Evolutionary conservation across 257 asterid species (phyloP), one percentile per base, ranked within the genome.

Genomic region (Handroanthus guayacan): DNA sequence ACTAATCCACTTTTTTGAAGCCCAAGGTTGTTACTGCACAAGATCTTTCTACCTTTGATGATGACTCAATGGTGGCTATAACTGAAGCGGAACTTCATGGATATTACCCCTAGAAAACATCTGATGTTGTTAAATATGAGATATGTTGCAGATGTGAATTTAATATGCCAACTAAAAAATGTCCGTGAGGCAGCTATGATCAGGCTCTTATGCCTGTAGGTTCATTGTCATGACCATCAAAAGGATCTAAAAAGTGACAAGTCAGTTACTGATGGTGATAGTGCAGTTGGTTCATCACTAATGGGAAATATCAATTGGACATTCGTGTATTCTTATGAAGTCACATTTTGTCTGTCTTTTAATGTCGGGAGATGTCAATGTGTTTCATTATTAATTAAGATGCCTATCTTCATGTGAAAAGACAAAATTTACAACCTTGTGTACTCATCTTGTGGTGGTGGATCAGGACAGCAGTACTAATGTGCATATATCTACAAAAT

Each of bases 11-110:
- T 75, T 16, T 44, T 72, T 4, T 57, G 74, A 75, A 55, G 75
- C 72, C 82, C 89, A 2, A 81, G 63, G 56, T 37, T 72, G 17
- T 82, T 77, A 14, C 67, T 80, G 57, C 76, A 57, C 67, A 17
- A 48, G 81, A 82, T 80, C 75, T 84, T 45, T 45, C 83, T 52
- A 65, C 88, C 51, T 84, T 89, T 31, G 95, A 89, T 16, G 90
- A 89, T 51, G 82, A 89, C 68, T 86, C 95, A 60, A 84, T 86
- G 45, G 90, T 87, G 5, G 76, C 87, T 39, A 84, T 89, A 70
- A 86, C 86, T 10, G 79, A 87, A 82, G 71, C 83, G 2, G 95
- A 89, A 76, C 81, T 87, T 34, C 81, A 85, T 55, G 91, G 91
- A 61, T 88, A 88, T 62, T 84, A 73, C 66, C 81, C 81, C 78